These are phyloP conservation scores for Plasmodium gallinaceum DNA, from an alignment of 169 alveolate species.

Conservation along the genomic window DNA sequence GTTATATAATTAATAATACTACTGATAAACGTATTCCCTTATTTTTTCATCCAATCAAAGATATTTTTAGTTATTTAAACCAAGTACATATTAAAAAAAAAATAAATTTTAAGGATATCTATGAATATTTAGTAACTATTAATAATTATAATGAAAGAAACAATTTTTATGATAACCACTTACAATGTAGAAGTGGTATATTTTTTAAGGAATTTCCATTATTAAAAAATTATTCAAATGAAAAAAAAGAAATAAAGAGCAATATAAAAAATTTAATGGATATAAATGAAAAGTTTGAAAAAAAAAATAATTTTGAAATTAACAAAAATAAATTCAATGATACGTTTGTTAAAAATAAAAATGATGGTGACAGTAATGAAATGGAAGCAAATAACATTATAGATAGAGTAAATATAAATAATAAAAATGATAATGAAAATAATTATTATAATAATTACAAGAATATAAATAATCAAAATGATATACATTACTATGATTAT, in stretches of 20 bases:
- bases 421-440: not conserved
- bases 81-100: conserved; percentile 45
- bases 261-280: not conserved
- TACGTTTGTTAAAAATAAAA: no score
- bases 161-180: conserved; percentile 29
- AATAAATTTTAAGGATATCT: conserved; percentile 47
- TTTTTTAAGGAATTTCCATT: not conserved
- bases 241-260: not conserved
- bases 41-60: conserved; percentile 43
- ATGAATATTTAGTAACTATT: conserved; percentile 32
- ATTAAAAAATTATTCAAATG: not conserved
- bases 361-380: not conserved
- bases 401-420: not conserved
- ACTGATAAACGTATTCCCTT: conserved; percentile 21
- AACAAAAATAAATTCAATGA: no score
- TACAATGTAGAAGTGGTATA: conserved; percentile 17
- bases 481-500: conserved; percentile 1
- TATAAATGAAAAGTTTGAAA: not conserved
- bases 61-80: conserved; percentile 27
- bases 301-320: no score
- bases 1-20: conserved; percentile 20
- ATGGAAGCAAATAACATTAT: no score
- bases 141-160: conserved; percentile 26
- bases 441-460: not conserved
- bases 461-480: not conserved